These are phyloP conservation scores for Agrocybe pediades DNA, from an alignment of 768 basidiomycete genomes.

Conservation along the genomic window DNA sequence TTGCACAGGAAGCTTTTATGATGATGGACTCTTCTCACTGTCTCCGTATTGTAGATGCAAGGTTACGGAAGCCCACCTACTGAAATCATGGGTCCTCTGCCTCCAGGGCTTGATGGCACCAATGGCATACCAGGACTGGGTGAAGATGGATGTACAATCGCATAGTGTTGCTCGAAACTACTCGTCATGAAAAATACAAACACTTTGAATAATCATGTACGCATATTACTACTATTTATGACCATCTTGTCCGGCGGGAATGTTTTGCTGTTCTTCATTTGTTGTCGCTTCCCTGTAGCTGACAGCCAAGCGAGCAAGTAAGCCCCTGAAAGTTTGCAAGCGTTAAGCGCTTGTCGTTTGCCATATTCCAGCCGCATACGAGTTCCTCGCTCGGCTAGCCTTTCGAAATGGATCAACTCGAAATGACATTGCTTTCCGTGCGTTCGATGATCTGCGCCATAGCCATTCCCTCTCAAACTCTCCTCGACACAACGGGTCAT, in stretches of 20 bases:
- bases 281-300: too few species aligned
- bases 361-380: too few species aligned
- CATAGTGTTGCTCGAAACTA: constrained; percentile 10
- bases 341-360: too few species aligned
- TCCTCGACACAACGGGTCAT: too few species aligned
- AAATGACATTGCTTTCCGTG: too few species aligned
- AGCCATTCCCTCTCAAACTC: too few species aligned
- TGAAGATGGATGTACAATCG: constrained; percentile 30
- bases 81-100: constrained; percentile 84
- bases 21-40: background rate
- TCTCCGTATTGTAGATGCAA: constrained; percentile 62
- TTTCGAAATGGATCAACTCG: too few species aligned
- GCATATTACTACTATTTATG: background rate
- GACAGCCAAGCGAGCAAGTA: too few species aligned
- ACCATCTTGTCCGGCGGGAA: background rate
- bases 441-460: too few species aligned
- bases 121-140: constrained; percentile 14
- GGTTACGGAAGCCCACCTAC: constrained; percentile 73
- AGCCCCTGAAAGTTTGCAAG: too few species aligned
- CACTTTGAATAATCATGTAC: background rate
- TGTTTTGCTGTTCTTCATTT: background rate
- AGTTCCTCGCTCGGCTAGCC: too few species aligned
- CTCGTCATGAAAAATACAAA: background rate
- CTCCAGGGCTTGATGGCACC: constrained; percentile 51
- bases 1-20: background rate